Evolutionary conservation across 2,329 filamentous ascomycete genomes (phyloP), one percentile per base, ranked within the genome.

Genomic region (Fusarium falciforme): DNA sequence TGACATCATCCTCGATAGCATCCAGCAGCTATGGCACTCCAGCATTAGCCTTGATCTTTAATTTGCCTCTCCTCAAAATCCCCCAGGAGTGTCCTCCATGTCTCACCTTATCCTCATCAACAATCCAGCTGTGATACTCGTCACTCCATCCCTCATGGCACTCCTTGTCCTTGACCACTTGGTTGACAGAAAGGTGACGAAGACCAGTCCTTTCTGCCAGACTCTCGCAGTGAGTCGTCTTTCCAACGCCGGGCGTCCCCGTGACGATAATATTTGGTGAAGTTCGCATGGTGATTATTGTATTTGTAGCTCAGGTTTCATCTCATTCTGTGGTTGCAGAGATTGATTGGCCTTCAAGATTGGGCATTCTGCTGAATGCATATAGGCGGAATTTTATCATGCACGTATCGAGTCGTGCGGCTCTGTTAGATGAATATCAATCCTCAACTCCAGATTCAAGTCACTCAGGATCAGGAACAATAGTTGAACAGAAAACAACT

Each of bases 161-260:
- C 67, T 89, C 91, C 75, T 92, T 90, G 72, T 97, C 94, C 84
- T 98, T 98, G 71, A 97, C 95, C 42, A 98, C 87, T 77, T 97
- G 90, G 83, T 98, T 99, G 79, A 99, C 91, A 11, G 93, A 93
- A 16, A 99, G 83, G 82, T 98, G 95, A 78, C 91, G 92, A 74
- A 98, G 85, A 2, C 93, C 93, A 10, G 93, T 93, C 68, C 89
- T 90, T 80, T 93, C 88, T 8, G 94, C 94, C 58, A 99, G 86
- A 78, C 91, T 88, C 82, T 97, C 94, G 80, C 93, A 94, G 82
- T 98, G 95, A 9, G 94, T 97, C 20, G 95, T 98, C 86, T 99
- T 99, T 80, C 96, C 96, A 31, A 97, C 94, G 64, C 96, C 96
- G 0, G 96, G 96, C 22, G 96, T 99, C 74, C 96, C 96, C 44